Evolutionary conservation across 1,139 yeast genomes (phyloP), one percentile per base, ranked within the genome.

Genomic region (Eremothecium coryli): DNA sequence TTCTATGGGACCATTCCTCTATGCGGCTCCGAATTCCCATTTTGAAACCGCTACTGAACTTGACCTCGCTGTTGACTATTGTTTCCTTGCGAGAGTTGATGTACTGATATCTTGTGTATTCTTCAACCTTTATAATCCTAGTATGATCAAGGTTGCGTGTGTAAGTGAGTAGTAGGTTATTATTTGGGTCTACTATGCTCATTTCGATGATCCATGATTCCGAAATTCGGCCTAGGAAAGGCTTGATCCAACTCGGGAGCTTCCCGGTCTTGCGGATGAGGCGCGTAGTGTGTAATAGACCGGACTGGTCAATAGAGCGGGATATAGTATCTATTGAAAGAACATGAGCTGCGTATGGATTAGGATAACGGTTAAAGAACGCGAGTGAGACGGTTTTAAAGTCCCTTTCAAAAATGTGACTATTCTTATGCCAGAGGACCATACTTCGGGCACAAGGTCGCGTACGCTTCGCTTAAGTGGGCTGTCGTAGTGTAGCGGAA

Each of bases 301-400:
- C 94, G 11, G 72, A 60, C 0, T 56, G 52, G 45, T 81, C 88
- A 2, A 50, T 26, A 10, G 44, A 38, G 32, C 57, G 38, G 4
- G 49, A 41, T 17, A 56, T 24, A 2, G 95, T 82, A 54, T 90
- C 98, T 26, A 77, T 77, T 10, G 94, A 79, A 31, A 79, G 64
- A 10, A 90, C 96, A 61, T 90, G 96, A n/a, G 74, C 64, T 25
- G 96, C 80, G 53, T 70, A 86, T 3, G 98, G 98, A 52, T 85
- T 85, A 2, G 95, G 95, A 52, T 84, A 85, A 48, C 93, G 65
- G 60, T 82, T 82, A 58, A 84, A 76, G 55, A 79, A 80, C 1
- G 95, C 94, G 35, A 78, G 64, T 4, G 88, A 69, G 15, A 82
- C 85, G 1, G 90, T 80, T 33, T 68, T 68, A 52, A 86, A 86